Evolutionary conservation across 208 protist species (phyloP), one percentile per base, ranked within the genome.

Genomic region (Angomonas ambiguus): DNA sequence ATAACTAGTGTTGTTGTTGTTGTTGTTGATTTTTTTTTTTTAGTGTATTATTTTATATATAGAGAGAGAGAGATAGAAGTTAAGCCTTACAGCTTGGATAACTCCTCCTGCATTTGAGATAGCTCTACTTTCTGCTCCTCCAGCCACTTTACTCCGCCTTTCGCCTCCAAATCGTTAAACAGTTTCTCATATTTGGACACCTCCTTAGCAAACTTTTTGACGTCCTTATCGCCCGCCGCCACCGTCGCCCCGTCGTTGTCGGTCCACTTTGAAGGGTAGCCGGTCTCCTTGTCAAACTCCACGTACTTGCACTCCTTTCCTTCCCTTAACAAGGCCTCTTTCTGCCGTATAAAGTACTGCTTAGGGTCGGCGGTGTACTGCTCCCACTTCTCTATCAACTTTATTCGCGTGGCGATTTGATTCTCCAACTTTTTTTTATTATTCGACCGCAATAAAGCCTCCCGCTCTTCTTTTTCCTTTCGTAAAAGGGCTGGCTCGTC

Each of bases 201-300:
- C 68, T 91, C 84, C 78, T 89, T 91, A 13, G 42, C 42, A 18
- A 91, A 70, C 69, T 89, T 88, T 73, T 91, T 91, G 49, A 56
- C 22, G 42, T 87, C 76, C 73, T 91, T 91, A 62, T 88, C 83
- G 8, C 18, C 24, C 18, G 20, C 45, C 2, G 6, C 33, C 31
- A 89, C 82, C 24, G 42, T 71, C 53, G 85, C 76, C 2, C 82
- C 87, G 13, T 25, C 61, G 18, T 63, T 65, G 18, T 53, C 45
- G 53, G 6, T 30, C 1, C 76, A 70, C 30, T 30, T 71, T 0
- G 74, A 79, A 13, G 87, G 87, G 13, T 91, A 18, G 8, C 87
- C 87, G 1, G 75, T 89, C 30, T 28, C 71, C 4, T 64, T 62
- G 59, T 91, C 83, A 28, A 83, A 93, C 4, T 62, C 63, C 42